phyloP scores from a whole-genome alignment of 73 alveolate genomes.

The Breviolum minutum region DNA sequence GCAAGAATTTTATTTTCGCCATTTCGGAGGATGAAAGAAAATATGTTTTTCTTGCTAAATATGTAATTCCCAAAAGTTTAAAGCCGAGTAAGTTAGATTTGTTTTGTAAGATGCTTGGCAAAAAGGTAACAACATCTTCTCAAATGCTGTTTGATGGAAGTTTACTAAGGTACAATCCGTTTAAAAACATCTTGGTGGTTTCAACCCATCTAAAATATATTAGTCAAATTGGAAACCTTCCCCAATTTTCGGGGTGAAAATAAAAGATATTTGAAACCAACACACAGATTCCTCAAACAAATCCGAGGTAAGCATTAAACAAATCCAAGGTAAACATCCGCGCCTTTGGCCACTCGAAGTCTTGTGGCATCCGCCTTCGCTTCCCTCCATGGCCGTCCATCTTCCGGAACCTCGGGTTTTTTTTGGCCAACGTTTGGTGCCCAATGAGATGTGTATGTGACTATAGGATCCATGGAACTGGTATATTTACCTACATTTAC shows the following conservation, averaged over 20 bases:
- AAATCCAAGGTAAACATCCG: neutral
- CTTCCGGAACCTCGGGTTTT: neutral
- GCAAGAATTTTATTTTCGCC: too few species aligned
- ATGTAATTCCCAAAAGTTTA: too few species aligned
- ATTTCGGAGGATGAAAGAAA: neutral
- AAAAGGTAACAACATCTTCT: neutral
- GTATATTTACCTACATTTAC: too few species aligned
- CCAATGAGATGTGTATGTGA: neutral
- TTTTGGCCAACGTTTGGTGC: too few species aligned
- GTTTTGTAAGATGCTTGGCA: neutral
- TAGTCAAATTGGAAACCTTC: too few species aligned
- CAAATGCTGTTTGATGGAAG: neutral
- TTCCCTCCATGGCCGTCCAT: neutral
- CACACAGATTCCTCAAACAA: neutral
- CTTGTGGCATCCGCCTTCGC: neutral
- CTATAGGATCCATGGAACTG: too few species aligned
- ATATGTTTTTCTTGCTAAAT: too few species aligned
- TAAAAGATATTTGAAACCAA: too few species aligned
- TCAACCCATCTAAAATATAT: too few species aligned
- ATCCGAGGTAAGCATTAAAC: neutral
- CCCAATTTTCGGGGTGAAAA: too few species aligned
- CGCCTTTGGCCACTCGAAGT: neutral
- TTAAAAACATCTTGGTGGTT: too few species aligned
- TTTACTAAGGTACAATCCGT: neutral
- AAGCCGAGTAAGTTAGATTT: neutral